Evolutionary conservation across 768 basidiomycete genomes (phyloP).

Genomic region (Trametes cinnabarina): DNA sequence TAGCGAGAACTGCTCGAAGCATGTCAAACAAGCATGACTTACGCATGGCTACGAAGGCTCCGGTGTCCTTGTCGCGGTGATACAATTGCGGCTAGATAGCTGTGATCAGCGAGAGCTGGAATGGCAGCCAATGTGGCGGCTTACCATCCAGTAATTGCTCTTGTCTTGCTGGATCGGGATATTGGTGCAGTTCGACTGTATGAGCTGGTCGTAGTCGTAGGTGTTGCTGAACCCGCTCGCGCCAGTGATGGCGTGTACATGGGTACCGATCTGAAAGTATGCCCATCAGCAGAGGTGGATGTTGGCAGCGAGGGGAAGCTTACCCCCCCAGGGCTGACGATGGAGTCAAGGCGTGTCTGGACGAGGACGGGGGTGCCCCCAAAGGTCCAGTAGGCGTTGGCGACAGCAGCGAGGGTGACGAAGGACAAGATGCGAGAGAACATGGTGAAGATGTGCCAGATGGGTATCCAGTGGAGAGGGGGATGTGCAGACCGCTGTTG

Average conservation of each 20-base stretch:
- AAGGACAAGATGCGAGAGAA: slow-evolving; percentile 10
- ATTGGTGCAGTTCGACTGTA: slow-evolving; percentile 19
- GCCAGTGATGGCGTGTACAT: slow-evolving; percentile 20
- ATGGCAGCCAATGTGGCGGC: neutral
- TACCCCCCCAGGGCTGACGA: slow-evolving; percentile 14
- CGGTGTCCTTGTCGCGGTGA: slow-evolving; percentile 21
- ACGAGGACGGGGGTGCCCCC: slow-evolving; percentile 11
- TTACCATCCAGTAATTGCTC: slow-evolving; percentile 27
- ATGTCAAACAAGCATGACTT: neutral
- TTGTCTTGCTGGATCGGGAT: slow-evolving; percentile 21
- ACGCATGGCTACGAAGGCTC: slow-evolving; percentile 19
- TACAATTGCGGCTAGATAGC: slow-evolving; percentile 20
- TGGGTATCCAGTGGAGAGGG: neutral
- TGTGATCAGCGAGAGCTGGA: neutral
- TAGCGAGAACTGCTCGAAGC: neutral
- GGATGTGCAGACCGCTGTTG: neutral
- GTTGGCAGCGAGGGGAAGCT: neutral
- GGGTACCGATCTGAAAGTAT: slow-evolving; percentile 7
- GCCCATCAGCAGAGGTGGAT: neutral
- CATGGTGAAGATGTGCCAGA: neutral
- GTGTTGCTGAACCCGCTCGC: slow-evolving; percentile 16
- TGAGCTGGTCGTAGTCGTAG: slow-evolving; percentile 12
- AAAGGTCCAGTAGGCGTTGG: slow-evolving; percentile 18
- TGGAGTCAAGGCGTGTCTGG: slow-evolving; percentile 15
- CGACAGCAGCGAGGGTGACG: slow-evolving; percentile 8